These are phyloP conservation scores for Cryptosporidium viatorum DNA, from an alignment of 169 alveolate genomes.

Conservation along the genomic window DNA sequence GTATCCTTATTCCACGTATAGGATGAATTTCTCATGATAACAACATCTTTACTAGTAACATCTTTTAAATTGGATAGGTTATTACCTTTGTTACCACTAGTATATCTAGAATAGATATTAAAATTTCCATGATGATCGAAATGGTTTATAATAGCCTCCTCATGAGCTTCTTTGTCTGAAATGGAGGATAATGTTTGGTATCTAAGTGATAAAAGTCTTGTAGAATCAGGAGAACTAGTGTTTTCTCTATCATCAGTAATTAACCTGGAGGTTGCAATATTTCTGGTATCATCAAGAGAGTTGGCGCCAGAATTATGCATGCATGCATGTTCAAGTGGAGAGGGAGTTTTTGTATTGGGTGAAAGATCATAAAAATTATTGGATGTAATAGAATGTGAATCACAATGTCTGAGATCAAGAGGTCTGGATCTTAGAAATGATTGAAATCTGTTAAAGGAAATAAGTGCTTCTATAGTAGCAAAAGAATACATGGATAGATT, in stretches of 20 bases:
- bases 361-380: background rate
- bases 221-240: background rate
- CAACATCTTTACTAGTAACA: background rate
- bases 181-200: background rate
- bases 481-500: conserved; percentile 64
- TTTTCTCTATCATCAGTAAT: conserved; percentile 3
- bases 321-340: conserved; percentile 2
- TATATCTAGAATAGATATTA: background rate
- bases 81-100: background rate
- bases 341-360: background rate
- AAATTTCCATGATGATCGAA: background rate
- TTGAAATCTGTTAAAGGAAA: conserved; percentile 53
- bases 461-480: conserved; percentile 67
- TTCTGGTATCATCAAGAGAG: background rate
- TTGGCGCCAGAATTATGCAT: conserved; percentile 3
- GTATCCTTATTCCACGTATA: conserved; percentile 53
- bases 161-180: background rate
- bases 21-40: conserved; percentile 39
- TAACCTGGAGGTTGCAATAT: background rate
- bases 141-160: background rate
- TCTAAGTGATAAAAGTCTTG: background rate
- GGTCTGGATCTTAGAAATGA: conserved; percentile 71
- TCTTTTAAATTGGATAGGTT: background rate
- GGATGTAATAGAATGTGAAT: conserved; percentile 34
- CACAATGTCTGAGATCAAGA: conserved; percentile 56